Conservation (phyloP, 345 rosid species). For the Salix exigua region DNA sequence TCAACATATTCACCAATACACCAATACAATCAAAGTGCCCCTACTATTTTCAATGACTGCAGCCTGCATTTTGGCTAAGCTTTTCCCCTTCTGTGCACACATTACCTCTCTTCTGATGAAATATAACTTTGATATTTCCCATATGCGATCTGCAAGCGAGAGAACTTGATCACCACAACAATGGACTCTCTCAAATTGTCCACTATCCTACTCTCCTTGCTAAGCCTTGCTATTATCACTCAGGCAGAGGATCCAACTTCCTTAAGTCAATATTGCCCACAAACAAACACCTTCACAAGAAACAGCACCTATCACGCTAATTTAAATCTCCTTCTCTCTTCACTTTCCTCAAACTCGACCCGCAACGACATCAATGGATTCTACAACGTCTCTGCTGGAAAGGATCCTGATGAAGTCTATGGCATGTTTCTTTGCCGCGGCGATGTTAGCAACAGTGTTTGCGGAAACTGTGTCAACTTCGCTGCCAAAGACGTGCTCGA, state of each 20-base stretch:
- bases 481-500: constrained; percentile 15
- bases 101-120: too few species aligned
- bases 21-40: background rate
- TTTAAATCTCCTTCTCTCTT: constrained; percentile 6
- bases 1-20: too few species aligned
- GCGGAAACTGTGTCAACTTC: constrained; percentile 30
- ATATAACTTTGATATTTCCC: background rate
- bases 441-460: constrained; percentile 8
- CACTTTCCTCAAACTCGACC: constrained; percentile 4
- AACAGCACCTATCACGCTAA: constrained; percentile 11
- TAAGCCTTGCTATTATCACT: background rate
- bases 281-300: background rate
- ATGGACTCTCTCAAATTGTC: background rate
- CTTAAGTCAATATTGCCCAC: background rate
- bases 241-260: background rate
- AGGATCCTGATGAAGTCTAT: background rate
- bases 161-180: background rate
- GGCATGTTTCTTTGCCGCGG: constrained; percentile 21
- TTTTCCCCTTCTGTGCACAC: background rate
- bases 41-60: background rate
- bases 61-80: background rate
- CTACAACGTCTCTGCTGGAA: background rate
- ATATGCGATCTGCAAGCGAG: background rate
- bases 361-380: background rate
- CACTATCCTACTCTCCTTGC: background rate